phyloP scores from a whole-genome alignment of 441 rosid species.

The Heliophila coronopifolia region DNA sequence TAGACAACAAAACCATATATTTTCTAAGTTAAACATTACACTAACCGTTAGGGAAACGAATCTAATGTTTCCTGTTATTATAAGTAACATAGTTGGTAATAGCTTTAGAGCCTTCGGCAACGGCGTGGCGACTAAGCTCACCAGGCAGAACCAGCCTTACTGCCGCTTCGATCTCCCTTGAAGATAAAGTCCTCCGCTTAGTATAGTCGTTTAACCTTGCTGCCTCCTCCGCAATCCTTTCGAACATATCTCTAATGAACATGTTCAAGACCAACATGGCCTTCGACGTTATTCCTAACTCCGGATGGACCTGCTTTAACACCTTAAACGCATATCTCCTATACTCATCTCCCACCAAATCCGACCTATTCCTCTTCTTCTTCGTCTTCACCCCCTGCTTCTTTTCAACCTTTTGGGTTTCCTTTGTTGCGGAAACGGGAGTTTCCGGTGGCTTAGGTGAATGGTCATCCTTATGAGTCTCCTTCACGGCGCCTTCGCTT shows the following conservation, averaged over 20 bases:
- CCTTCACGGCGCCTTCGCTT: not conserved
- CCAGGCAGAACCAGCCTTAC: constrained; percentile 69
- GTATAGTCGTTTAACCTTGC: constrained; percentile 39
- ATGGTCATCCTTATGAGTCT: not conserved
- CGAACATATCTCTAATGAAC: constrained; percentile 66
- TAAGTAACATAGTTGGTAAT: constrained; percentile 33
- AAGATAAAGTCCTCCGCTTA: constrained; percentile 43
- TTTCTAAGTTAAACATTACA: not conserved
- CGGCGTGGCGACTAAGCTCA: constrained; percentile 68
- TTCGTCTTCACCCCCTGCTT: constrained; percentile 4
- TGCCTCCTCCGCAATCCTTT: constrained; percentile 61
- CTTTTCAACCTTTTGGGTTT: constrained; percentile 3
- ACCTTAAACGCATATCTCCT: constrained; percentile 47
- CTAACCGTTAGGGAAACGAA: not conserved
- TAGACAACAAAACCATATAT: not conserved
- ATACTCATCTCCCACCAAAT: constrained; percentile 30
- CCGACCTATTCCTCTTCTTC: not conserved
- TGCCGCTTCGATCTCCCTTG: constrained; percentile 65
- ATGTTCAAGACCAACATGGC: constrained; percentile 66
- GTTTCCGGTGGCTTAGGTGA: constrained; percentile 20
- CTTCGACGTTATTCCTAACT: constrained; percentile 50
- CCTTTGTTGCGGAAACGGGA: constrained; percentile 4
- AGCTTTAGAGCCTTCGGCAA: constrained; percentile 71
- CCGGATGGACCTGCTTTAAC: constrained; percentile 71
- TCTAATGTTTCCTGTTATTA: constrained; percentile 18